These are phyloP conservation scores for Plasmodium reichenowi DNA, from an alignment of 169 alveolate genomes.

Conservation along the genomic window DNA sequence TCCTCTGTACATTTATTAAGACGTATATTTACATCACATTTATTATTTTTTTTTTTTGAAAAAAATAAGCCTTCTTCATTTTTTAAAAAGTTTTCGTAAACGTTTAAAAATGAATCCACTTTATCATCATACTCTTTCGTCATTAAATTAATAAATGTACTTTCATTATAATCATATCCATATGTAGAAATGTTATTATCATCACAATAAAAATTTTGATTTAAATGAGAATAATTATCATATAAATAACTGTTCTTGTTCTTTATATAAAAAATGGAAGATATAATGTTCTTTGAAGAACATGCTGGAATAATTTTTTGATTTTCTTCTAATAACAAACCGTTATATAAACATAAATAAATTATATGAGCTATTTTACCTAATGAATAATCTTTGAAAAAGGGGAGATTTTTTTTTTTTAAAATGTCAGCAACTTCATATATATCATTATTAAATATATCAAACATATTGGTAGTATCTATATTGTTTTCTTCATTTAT, in stretches of 20 bases:
- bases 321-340: slow-evolving; percentile 20
- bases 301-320: slow-evolving; percentile 30
- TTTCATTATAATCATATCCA: background rate
- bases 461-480: background rate
- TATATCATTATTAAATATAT: slow-evolving; percentile 22
- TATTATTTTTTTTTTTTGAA: background rate
- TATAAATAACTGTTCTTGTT: background rate
- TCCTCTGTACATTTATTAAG: background rate
- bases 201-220: too few relatives aligned
- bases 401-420: slow-evolving; percentile 4
- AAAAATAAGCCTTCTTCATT: slow-evolving; percentile 2
- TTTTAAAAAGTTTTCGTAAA: background rate
- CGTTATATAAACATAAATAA: slow-evolving; percentile 25
- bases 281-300: background rate
- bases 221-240: background rate
- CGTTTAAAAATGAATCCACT: slow-evolving; percentile 4
- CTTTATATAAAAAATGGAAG: slow-evolving; percentile 11
- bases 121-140: too few relatives aligned
- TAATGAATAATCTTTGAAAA: slow-evolving; percentile 22
- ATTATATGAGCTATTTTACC: slow-evolving; percentile 47
- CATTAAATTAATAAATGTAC: too few relatives aligned
- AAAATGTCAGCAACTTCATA: slow-evolving; percentile 24
- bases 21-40: background rate
- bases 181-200: background rate
- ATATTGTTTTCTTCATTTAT: slow-evolving; percentile 1